Evolutionary conservation across 164 flowering plant species (phyloP), one percentile per base, ranked within the genome.

Genomic region (Magnolia changhungtana): DNA sequence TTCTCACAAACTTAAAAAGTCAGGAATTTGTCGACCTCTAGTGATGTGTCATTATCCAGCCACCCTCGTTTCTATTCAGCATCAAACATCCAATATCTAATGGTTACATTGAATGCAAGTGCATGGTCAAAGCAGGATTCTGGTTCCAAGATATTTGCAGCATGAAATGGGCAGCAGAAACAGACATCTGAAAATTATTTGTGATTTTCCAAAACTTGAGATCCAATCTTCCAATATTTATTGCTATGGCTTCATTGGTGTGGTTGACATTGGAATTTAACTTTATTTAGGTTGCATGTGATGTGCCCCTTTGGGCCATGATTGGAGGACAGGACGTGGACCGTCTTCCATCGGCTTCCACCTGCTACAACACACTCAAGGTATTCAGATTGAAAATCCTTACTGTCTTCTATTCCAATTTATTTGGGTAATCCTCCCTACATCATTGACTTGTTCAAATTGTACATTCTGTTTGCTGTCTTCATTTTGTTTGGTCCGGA

Each of bases 281-380:
- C 37, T 58, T 3, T 8, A 70, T 55, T 16, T 76, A 96, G 98
- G 98, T 96, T 73, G 81, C 89, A 29, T 89, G 98, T 74, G 97
- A 91, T 82, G 82, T 89, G 65, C 92, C 98, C 80, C 82, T 94
- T 71, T 92, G 95, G 98, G 94, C 98, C 69, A 69, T 89, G 45
- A 77, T 96, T 76, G 97, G 97, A 74, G 99, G 99, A 52, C 98
- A 91, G 72, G 99, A 96, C 80, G 98, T 94, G 74, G 98, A 94
- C 61, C 88, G 99, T 67, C 99, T 96, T 82, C 98, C 98, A 45
- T 92, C 99, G 63, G 99, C 99, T 73, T 96, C 99, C 52, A 96
- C 98, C 0, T 94, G 99, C 90, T 96, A 96, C 78, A 96, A 96
- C 84, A 94, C 99, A 59, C 94, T 94, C 9, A 96, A 94, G 97